Conservation (phyloP, 2,329 filamentous ascomycete species). For the Talaromyces sp. region DNA sequence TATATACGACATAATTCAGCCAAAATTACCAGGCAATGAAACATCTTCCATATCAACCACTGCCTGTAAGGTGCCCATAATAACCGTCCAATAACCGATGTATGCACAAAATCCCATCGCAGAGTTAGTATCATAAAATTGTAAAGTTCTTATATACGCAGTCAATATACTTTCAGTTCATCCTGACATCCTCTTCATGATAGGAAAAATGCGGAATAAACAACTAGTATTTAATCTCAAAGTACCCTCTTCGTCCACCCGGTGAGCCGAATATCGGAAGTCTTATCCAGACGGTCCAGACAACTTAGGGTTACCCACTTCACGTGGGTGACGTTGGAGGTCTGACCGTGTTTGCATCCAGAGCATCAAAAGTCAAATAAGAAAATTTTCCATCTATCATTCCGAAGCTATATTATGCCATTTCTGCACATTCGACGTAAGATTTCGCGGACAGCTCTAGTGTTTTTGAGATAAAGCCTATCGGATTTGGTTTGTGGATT, state of each 20-base stretch:
- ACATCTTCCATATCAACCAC: too few species aligned
- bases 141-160: background rate
- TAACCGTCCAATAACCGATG: too few species aligned
- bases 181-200: background rate
- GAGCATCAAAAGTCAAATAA: background rate
- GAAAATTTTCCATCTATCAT: background rate
- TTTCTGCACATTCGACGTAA: background rate
- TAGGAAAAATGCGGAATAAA: background rate
- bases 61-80: too few species aligned
- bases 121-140: background rate
- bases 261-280: conserved; percentile 3
- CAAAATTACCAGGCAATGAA: too few species aligned
- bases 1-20: too few species aligned
- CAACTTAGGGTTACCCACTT: conserved; percentile 9
- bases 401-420: background rate
- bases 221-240: background rate
- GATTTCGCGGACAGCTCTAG: background rate
- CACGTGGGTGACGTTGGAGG: background rate
- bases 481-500: background rate
- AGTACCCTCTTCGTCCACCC: background rate
- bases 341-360: conserved; percentile 3
- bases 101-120: too few species aligned
- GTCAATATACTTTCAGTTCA: background rate
- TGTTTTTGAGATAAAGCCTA: background rate
- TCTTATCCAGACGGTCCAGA: background rate